Conservation (phyloP, 768 basidiomycete species). For the Boletus subparvulus region DNA sequence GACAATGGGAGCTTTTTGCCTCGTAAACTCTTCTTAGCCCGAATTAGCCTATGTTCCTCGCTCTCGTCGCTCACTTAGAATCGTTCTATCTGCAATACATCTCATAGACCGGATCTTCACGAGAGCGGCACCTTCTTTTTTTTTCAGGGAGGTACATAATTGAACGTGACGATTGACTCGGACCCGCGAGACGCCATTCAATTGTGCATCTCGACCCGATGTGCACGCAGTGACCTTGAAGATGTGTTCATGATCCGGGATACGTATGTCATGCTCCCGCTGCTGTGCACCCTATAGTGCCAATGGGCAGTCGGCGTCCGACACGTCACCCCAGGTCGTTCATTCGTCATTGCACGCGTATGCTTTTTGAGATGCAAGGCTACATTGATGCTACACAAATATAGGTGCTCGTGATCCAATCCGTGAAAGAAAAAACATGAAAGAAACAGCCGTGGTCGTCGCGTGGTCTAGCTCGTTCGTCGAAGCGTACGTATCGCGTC, state of each 20-base stretch:
- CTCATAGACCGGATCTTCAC: conserved; percentile 13
- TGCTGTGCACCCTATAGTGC: too few species aligned
- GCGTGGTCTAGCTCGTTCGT: not conserved
- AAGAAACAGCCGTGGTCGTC: not conserved
- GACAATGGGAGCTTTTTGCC: conserved; percentile 2
- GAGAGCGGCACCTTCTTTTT: too few species aligned
- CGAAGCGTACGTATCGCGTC: too few species aligned
- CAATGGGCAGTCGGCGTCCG: not conserved
- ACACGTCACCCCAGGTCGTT: conserved; percentile 1
- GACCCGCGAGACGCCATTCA: too few species aligned
- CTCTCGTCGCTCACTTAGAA: conserved; percentile 24
- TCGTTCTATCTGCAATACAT: conserved; percentile 29
- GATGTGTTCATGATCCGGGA: too few species aligned
- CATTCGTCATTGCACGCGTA: conserved; percentile 1
- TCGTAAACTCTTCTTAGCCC: conserved; percentile 1
- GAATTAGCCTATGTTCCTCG: conserved; percentile 23
- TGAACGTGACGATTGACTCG: too few species aligned
- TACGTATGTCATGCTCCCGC: too few species aligned
- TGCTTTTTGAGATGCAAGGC: conserved; percentile 22
- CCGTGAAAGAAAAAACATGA: conserved; percentile 3
- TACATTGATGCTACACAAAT: conserved; percentile 29
- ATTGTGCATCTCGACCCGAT: too few species aligned
- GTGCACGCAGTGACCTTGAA: too few species aligned
- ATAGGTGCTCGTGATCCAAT: conserved; percentile 19
- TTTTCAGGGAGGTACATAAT: too few species aligned